Percentiles rank a stretch among this genome's conserved stretches.
phyloP scores from a whole-genome alignment of 257 asterid genomes.

The Echium plantagineum region DNA sequence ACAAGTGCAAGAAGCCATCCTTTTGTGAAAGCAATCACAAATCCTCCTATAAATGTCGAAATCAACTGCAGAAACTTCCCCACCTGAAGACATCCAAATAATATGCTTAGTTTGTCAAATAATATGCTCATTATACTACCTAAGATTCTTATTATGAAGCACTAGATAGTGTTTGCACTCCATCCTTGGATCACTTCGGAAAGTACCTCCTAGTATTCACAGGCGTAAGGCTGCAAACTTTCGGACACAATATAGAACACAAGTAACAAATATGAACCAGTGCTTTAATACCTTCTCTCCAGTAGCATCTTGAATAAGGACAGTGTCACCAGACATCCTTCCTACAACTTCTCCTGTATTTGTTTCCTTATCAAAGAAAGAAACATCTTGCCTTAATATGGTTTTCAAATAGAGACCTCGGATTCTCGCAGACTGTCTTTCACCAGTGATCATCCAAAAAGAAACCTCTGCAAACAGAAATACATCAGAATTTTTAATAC shows the following conservation, averaged over 20 bases:
- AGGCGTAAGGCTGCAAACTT: no score
- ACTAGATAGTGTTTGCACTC: no score
- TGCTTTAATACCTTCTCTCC: constrained; percentile 59
- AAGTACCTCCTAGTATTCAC: no score
- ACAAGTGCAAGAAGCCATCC: constrained; percentile 88
- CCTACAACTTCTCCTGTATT: constrained; percentile 81
- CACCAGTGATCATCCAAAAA: constrained; percentile 92
- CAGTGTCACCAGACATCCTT: constrained; percentile 91
- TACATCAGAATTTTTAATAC: neutral
- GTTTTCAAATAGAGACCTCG: constrained; percentile 58
- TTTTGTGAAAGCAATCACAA: constrained; percentile 50
- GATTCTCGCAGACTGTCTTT: constrained; percentile 75
- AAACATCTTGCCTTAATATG: constrained; percentile 62
- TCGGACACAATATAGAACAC: no score
- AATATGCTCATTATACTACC: no score
- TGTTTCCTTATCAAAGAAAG: constrained; percentile 72
- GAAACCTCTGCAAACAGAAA: constrained; percentile 44
- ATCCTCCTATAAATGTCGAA: constrained; percentile 71
- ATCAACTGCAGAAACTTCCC: constrained; percentile 70
- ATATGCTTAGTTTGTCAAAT: neutral
- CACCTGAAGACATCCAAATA: constrained; percentile 21
- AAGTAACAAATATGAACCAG: neutral
- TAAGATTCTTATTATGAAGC: no score
- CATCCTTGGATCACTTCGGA: no score
- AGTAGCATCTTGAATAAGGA: constrained; percentile 85